A percentile compares a stretch with the other conserved stretches of the same genome.
Conservation (phyloP, 2,329 filamentous ascomycete species). For the Xylariomycetidae sp. region DNA sequence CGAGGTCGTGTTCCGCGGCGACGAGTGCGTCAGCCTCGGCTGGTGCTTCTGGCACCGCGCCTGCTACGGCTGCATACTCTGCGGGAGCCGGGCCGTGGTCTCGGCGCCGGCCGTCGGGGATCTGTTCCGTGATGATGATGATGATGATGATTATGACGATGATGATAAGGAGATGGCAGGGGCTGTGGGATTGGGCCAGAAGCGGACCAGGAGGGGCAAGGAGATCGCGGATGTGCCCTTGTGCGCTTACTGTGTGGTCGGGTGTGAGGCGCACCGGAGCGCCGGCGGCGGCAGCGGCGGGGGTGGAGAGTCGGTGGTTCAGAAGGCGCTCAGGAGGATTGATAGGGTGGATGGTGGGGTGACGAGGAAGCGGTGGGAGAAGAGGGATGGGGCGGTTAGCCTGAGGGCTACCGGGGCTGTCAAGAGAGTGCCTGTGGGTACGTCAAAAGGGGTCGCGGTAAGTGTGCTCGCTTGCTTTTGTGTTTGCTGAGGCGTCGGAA, state of each 20-base stretch:
- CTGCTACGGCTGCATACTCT: slow-evolving; percentile 54
- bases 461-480: too few relatives aligned
- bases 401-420: slow-evolving; percentile 8
- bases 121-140: slow-evolving; percentile 25
- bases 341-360: slow-evolving; percentile 43
- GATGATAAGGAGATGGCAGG: slow-evolving; percentile 4
- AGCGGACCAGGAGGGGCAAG: slow-evolving; percentile 20
- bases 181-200: too few relatives aligned
- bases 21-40: slow-evolving; percentile 53
- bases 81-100: slow-evolving; percentile 36
- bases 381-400: slow-evolving; percentile 16
- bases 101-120: slow-evolving; percentile 30
- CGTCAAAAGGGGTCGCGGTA: too few relatives aligned
- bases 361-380: slow-evolving; percentile 39
- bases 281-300: too few relatives aligned
- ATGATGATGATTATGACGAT: slow-evolving; percentile 3
- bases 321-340: slow-evolving; percentile 39
- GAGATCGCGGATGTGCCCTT: slow-evolving; percentile 46
- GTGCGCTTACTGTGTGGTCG: slow-evolving; percentile 42
- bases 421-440: slow-evolving; percentile 11
- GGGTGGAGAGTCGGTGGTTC: slow-evolving; percentile 29
- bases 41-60: slow-evolving; percentile 57
- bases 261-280: slow-evolving; percentile 30
- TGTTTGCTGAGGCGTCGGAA: too few relatives aligned
- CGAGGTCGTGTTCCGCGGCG: slow-evolving; percentile 46